A percentile compares a stretch with the other conserved stretches of the same genome.
Conservation (phyloP, 768 basidiomycete genomes). For the Trametes punicea region DNA sequence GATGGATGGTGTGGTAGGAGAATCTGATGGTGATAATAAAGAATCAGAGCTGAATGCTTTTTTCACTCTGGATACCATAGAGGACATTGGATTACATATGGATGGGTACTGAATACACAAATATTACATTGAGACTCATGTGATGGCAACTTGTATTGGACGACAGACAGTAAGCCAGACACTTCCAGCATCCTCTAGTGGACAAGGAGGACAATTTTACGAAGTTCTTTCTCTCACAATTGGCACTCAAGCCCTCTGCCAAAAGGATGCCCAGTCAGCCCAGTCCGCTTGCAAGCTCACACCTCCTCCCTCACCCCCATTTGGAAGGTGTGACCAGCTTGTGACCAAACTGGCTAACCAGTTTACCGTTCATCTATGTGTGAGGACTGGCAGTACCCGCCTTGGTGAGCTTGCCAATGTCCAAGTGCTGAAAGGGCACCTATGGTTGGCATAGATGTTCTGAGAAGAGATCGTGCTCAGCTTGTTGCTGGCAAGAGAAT, state of each 20-base stretch:
- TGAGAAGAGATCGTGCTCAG: too few relatives aligned
- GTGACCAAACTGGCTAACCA: too few relatives aligned
- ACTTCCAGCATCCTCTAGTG: neutral
- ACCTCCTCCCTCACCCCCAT: neutral
- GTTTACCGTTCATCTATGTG: too few relatives aligned
- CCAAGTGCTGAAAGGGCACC: too few relatives aligned
- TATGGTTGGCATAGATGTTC: too few relatives aligned
- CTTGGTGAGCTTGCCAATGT: too few relatives aligned
- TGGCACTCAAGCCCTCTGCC: neutral
- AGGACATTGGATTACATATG: neutral
- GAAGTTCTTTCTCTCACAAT: neutral
- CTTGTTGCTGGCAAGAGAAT: too few relatives aligned
- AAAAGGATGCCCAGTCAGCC: conserved; percentile 1
- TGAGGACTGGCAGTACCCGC: too few relatives aligned
- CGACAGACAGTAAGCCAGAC: neutral
- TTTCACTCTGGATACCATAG: neutral
- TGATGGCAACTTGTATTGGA: neutral
- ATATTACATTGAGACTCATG: neutral
- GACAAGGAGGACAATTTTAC: neutral
- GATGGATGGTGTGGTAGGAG: too few relatives aligned
- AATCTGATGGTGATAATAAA: neutral
- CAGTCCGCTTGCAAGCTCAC: conserved; percentile 6
- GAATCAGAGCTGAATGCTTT: neutral
- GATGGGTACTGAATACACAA: neutral
- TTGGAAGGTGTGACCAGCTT: too few relatives aligned